Conservation (phyloP, 768 basidiomycete genomes). For the Russula lepida region DNA sequence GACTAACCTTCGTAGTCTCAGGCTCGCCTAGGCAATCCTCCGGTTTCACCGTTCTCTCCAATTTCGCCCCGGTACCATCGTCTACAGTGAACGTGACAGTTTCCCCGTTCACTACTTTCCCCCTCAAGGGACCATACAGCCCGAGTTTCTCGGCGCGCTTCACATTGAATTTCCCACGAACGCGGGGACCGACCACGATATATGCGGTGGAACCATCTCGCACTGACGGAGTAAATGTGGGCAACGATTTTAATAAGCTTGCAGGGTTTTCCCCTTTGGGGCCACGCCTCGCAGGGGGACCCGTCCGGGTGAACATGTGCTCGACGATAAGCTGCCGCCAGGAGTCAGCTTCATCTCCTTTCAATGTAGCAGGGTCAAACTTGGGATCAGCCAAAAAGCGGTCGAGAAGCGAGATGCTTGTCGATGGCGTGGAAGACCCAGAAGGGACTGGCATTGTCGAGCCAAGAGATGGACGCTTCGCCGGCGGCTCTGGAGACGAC, state of each 20-base stretch:
- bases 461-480: slow-evolving; percentile 21
- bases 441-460: background rate
- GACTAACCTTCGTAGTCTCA: slow-evolving; percentile 39
- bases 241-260: slow-evolving; percentile 8
- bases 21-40: slow-evolving; percentile 53
- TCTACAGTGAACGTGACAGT: slow-evolving; percentile 47
- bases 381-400: slow-evolving; percentile 22
- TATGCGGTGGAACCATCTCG: slow-evolving; percentile 28
- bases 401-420: slow-evolving; percentile 19
- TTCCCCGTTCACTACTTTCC: slow-evolving; percentile 55
- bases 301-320: slow-evolving; percentile 44
- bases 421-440: background rate
- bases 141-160: slow-evolving; percentile 55
- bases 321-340: slow-evolving; percentile 47
- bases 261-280: slow-evolving; percentile 6
- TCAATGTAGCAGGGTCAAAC: slow-evolving; percentile 30
- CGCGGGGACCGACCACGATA: slow-evolving; percentile 35
- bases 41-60: slow-evolving; percentile 44
- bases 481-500: slow-evolving; percentile 19
- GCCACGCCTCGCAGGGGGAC: background rate
- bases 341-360: slow-evolving; percentile 40
- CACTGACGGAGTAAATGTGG: background rate
- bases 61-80: slow-evolving; percentile 34
- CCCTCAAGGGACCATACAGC: slow-evolving; percentile 55
- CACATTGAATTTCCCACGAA: slow-evolving; percentile 64